Evolutionary conservation across 2,329 filamentous ascomycete genomes (phyloP), one percentile per base, ranked within the genome.

Genomic region (Colletotrichum noveboracense): DNA sequence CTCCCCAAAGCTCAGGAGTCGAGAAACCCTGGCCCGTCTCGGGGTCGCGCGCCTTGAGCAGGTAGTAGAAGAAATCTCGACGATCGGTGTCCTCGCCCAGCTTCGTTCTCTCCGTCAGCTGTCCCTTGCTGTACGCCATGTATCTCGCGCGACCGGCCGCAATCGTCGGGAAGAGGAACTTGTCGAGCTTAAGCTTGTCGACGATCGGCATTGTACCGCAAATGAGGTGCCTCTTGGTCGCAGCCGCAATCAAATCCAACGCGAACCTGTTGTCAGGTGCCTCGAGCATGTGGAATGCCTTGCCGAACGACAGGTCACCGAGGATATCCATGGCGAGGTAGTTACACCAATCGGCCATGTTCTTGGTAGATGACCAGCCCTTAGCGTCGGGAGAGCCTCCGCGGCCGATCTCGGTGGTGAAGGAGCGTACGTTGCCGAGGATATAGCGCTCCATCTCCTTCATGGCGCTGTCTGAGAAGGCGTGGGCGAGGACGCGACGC

Each of bases 31-130:
- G 88, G 68, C 93, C 93, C 0, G 93, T 94, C 80, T 94, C 93
- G 14, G 93, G 93, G 78, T 95, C 93, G 52, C 90, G 90, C 9
- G 93, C 93, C 80, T 92, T 93, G 75, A 95, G 89, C 13, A 95
- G 88, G 82, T 95, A 92, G 84, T 94, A 93, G 85, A 95, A 95
- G 86, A 95, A 95, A 81, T 95, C 94, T 72, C 93, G 91, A 38
- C 93, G 92, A 79, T 91, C 92, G 64, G 89, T 92, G 78, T 90
- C 91, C 78, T 92, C 91, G 32, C 92, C 92, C 30, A 93, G 85
- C 76, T 92, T 91, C 65, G 92, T 94, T 28, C 93, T 89, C 80
- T 94, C 91, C 16, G 89, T 89, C 55, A 94, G 88, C 83, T 94
- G 93, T 3, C 88, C 86, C 66, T 93, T 92, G 83, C 92, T 93